A percentile compares a stretch with the other conserved stretches of the same genome.
Evolutionary conservation across 2,329 filamentous ascomycete species (phyloP).

Genomic region (Colletotrichum echinochloae): DNA sequence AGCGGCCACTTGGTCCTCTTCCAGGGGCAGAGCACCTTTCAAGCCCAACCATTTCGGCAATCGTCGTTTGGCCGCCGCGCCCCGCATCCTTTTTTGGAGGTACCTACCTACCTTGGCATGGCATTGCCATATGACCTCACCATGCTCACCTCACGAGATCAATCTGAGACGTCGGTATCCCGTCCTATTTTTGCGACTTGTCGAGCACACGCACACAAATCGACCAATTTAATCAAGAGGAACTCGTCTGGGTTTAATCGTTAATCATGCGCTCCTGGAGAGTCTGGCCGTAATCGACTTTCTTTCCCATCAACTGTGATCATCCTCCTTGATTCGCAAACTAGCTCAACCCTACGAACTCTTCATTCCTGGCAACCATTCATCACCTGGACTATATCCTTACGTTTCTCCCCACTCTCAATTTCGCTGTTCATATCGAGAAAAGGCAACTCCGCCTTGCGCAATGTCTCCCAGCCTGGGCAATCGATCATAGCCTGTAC

Average conservation of each 20-base stretch:
- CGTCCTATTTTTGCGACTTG: conserved; percentile 11
- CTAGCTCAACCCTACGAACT: conserved; percentile 5
- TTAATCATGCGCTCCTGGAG: conserved; percentile 35
- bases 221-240: background rate
- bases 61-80: conserved; percentile 37
- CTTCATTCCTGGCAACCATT: background rate
- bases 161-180: conserved; percentile 37
- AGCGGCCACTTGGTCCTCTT: conserved; percentile 5
- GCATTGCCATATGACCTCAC: conserved; percentile 38
- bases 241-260: conserved; percentile 14
- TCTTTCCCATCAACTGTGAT: conserved; percentile 7
- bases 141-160: conserved; percentile 40
- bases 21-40: conserved; percentile 20
- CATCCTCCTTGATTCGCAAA: conserved; percentile 16
- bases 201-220: conserved; percentile 5
- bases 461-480: conserved; percentile 26
- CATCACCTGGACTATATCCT: conserved; percentile 2
- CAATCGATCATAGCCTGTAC: conserved; percentile 15
- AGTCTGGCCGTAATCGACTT: conserved; percentile 21
- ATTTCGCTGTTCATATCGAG: background rate
- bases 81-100: conserved; percentile 30
- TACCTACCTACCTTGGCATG: background rate
- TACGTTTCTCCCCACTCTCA: background rate
- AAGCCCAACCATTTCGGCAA: conserved; percentile 38
- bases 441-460: background rate